phyloP scores from a whole-genome alignment of 106 monocot species.

The Iris macrosiphon region DNA sequence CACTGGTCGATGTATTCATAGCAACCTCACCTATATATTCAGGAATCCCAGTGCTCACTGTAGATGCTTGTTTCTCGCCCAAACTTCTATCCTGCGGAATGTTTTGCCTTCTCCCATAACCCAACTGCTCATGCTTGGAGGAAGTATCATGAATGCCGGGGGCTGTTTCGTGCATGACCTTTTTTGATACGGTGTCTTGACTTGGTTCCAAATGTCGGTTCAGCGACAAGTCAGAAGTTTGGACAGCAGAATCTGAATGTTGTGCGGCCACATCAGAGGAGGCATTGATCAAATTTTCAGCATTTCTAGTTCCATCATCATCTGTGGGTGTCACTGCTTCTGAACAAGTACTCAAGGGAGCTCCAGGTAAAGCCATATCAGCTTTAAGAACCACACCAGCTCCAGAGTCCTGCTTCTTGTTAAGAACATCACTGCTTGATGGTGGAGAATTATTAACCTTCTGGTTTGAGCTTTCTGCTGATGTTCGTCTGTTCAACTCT shows the following conservation, averaged over 20 bases:
- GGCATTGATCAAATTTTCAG: neutral
- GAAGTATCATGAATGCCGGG: constrained; percentile 13
- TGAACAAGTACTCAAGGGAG: neutral
- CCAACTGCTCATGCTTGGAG: constrained; percentile 43
- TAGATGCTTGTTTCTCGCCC: constrained; percentile 15
- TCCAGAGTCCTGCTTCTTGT: constrained; percentile 5
- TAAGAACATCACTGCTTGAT: constrained; percentile 3
- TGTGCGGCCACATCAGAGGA: neutral
- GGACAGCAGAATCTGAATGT: neutral
- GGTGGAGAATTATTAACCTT: constrained; percentile 2
- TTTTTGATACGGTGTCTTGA: neutral
- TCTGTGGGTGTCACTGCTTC: neutral
- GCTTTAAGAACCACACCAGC: neutral
- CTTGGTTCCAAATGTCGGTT: neutral
- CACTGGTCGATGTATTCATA: neutral
- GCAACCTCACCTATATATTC: constrained; percentile 4
- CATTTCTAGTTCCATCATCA: constrained; percentile 5
- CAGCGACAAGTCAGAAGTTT: neutral
- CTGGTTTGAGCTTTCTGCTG: constrained; percentile 23
- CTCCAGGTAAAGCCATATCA: neutral
- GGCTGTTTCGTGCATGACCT: constrained; percentile 4
- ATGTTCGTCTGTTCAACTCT: constrained; percentile 63
- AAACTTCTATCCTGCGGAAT: constrained; percentile 17
- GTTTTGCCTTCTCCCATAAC: constrained; percentile 37
- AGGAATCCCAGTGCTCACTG: constrained; percentile 3